Evolutionary conservation across 2,329 filamentous ascomycete species (phyloP).

Genomic region (Chlorencoelia australis): DNA sequence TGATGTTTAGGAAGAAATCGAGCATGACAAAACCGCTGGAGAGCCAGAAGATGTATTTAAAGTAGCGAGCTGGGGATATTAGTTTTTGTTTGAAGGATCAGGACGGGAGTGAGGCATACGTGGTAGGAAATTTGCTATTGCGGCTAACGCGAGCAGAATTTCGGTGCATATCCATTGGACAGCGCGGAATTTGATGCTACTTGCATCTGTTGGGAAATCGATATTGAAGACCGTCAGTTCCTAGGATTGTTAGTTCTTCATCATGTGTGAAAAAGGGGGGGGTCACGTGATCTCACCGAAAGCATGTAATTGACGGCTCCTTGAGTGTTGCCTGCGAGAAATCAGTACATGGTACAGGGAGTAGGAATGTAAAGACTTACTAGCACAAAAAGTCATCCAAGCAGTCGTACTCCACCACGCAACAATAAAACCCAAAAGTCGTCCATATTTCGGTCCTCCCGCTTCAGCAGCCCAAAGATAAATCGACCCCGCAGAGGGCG

Average conservation of each 20-base stretch:
- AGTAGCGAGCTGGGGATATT: constrained; percentile 3
- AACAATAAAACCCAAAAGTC: constrained; percentile 10
- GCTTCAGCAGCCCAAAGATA: constrained; percentile 11
- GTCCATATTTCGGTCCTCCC: constrained; percentile 9
- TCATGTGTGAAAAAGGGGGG: too few relatives aligned
- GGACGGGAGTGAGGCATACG: neutral
- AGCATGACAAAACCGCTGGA: constrained; percentile 9
- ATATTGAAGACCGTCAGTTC: constrained; percentile 12
- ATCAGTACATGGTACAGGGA: neutral
- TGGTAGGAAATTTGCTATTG: constrained; percentile 11
- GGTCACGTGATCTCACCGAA: constrained; percentile 8
- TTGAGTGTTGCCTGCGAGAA: constrained; percentile 9
- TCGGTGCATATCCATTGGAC: constrained; percentile 11
- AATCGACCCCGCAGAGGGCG: constrained; percentile 12
- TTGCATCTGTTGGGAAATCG: constrained; percentile 8
- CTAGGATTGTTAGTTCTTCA: constrained; percentile 2
- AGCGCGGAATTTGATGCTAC: constrained; percentile 9
- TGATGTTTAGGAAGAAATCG: constrained; percentile 11
- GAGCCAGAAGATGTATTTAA: constrained; percentile 10
- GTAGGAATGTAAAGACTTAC: neutral
- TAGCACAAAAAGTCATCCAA: constrained; percentile 12
- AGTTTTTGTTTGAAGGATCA: neutral
- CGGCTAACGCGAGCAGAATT: constrained; percentile 9
- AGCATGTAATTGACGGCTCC: constrained; percentile 12
- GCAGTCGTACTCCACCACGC: constrained; percentile 11